These are phyloP conservation scores for Caryopteris hybrid DNA, from an alignment of 305 asterid genomes.

Conservation along the genomic window DNA sequence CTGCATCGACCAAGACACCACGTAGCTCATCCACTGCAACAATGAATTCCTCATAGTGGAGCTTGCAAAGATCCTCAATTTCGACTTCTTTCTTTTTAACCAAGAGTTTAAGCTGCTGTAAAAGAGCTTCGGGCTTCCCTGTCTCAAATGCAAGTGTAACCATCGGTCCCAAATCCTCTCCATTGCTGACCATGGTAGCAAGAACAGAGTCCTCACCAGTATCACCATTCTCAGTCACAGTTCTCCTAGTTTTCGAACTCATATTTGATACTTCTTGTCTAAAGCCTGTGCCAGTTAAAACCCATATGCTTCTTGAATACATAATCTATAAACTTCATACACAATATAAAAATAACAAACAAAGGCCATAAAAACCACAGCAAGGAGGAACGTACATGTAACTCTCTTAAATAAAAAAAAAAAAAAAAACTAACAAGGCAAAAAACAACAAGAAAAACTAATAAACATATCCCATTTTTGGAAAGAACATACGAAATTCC, in stretches of 20 bases:
- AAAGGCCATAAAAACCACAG: too few species aligned
- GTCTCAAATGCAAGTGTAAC: conserved; percentile 81
- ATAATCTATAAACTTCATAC: too few species aligned
- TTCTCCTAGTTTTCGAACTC: conserved; percentile 58
- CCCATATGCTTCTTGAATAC: too few species aligned
- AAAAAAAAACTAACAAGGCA: too few species aligned
- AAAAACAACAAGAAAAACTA: too few species aligned
- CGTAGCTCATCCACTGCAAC: conserved; percentile 94
- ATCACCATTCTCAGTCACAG: conserved; percentile 60
- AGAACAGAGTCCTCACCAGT: conserved; percentile 78
- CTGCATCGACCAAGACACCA: conserved; percentile 94
- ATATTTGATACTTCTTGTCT: conserved; percentile 27
- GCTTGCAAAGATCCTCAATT: conserved; percentile 94
- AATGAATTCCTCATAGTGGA: conserved; percentile 89
- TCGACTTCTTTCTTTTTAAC: conserved; percentile 87
- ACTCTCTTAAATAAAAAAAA: too few species aligned
- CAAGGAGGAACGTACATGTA: too few species aligned
- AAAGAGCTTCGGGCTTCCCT: conserved; percentile 73
- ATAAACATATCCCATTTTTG: too few species aligned
- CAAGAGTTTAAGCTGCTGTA: conserved; percentile 69
- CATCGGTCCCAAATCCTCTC: conserved; percentile 93
- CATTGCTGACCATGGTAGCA: conserved; percentile 71
- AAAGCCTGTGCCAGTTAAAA: conserved; percentile 37
- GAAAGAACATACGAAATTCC: too few species aligned
- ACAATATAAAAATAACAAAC: too few species aligned